Conservation (phyloP, 768 basidiomycete species). For the Hypsizygus marmoreus region DNA sequence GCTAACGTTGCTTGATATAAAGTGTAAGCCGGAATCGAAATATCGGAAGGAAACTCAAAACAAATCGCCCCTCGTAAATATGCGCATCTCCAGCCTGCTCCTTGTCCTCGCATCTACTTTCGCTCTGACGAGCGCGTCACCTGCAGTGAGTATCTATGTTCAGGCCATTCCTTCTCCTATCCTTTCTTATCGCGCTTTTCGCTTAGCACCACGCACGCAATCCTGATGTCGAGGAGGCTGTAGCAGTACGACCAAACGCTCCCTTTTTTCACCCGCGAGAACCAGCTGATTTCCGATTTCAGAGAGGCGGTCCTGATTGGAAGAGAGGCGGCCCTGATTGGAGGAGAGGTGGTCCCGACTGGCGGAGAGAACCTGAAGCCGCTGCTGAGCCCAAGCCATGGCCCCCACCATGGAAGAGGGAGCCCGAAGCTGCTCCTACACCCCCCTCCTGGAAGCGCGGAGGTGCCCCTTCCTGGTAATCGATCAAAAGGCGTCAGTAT, state of each 20-base stretch:
- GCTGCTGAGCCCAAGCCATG: constrained; percentile 10
- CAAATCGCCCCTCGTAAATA: constrained; percentile 18
- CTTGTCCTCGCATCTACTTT: constrained; percentile 25
- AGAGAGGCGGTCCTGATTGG: too few relatives aligned
- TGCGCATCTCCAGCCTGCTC: constrained; percentile 30
- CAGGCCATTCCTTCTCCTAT: neutral
- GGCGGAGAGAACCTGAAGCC: constrained; percentile 16
- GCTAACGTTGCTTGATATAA: constrained; percentile 18
- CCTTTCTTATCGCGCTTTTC: constrained; percentile 3
- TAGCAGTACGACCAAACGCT: neutral
- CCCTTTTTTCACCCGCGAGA: neutral
- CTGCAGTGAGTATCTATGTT: constrained; percentile 24
- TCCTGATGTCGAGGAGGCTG: constrained; percentile 15
- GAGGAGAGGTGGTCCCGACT: constrained; percentile 4
- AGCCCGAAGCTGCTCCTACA: constrained; percentile 4
- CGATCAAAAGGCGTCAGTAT: neutral
- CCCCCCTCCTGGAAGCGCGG: constrained; percentile 22
- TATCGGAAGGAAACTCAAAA: constrained; percentile 13
- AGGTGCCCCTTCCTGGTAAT: constrained; percentile 9
- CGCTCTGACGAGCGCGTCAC: constrained; percentile 23
- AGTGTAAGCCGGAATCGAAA: constrained; percentile 13
- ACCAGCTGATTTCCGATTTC: too few relatives aligned
- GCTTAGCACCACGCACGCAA: constrained; percentile 12
- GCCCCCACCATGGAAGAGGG: constrained; percentile 18
- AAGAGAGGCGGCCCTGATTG: too few relatives aligned